phyloP scores from a whole-genome alignment of 2,329 filamentous ascomycete genomes.

The Colletotrichum sp. region DNA sequence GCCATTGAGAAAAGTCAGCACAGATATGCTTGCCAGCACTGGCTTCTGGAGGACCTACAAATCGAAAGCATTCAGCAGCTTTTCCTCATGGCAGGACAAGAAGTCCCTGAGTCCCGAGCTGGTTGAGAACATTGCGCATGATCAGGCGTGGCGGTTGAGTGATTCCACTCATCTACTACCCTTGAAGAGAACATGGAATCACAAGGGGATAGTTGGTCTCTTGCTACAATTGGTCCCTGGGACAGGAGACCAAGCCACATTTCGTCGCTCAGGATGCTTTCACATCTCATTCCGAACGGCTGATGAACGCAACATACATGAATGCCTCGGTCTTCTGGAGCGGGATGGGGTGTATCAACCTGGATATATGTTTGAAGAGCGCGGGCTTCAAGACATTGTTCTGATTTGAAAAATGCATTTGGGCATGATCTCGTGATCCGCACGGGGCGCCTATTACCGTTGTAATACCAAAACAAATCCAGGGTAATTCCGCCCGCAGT shows the following conservation, averaged over 20 bases:
- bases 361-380: background rate
- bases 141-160: background rate
- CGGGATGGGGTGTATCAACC: background rate
- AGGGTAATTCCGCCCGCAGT: too few relatives aligned
- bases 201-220: background rate
- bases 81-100: background rate
- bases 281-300: background rate
- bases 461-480: too few relatives aligned
- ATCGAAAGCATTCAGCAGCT: background rate
- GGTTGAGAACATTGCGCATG: background rate
- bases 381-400: background rate
- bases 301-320: background rate
- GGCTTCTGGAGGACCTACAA: background rate
- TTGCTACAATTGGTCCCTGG: background rate
- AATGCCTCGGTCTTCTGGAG: background rate
- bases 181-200: background rate
- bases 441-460: too few relatives aligned
- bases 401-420: background rate
- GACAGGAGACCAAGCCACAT: background rate
- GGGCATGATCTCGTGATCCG: rapidly evolving
- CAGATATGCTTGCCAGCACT: background rate
- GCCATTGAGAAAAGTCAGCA: background rate
- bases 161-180: background rate
- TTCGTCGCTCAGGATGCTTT: background rate
- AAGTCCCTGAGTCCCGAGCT: background rate